Evolutionary conservation across 805 yeast genomes (phyloP), one percentile per base, ranked within the genome.

Genomic region (Candida tallmaniae): DNA sequence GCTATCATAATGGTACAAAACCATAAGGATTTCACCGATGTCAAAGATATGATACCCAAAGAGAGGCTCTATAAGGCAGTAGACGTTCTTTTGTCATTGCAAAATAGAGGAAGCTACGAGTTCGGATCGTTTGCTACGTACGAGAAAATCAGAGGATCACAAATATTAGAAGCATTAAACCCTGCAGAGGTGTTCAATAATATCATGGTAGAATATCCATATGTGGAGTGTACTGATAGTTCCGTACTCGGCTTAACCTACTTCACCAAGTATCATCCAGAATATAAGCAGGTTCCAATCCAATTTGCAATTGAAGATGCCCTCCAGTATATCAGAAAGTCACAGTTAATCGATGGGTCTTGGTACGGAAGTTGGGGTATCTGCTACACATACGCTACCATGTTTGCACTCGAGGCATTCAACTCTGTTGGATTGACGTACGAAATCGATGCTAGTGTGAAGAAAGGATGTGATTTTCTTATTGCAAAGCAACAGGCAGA

Each of bases 311-410:
- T 93, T 29, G 66, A 74, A 4, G 69, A 77, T 35, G 97, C 96
- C 0, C 70, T 86, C 11, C 57, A 71, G 4, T 93, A 82, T 50
- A 84, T 93, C 28, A 74, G 73, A 32, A 57, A 65, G 3, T 74
- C 75, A 2, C 98, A 93, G 58, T 65, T 68, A 28, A 28, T 39
- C 5, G 96, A 93, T 57, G 99, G 99, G 0, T 80, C 95, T 10
- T 93, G 97, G 97, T 94, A 89, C 56, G 99, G 99, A 1, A 79
- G 87, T 26, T 93, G 99, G 99, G 99, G 98, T 23, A 80, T 93
- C 4, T 93, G 99, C 54, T 88, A 72, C 54, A 85, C 96, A 0
- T 93, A 93, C 58, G 97, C 97, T 0, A 84, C 88, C 2, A 93
- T 93, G 98, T 93, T 93, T 73, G 99, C 99, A 0, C 59, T 93